phyloP scores from a whole-genome alignment of 2,329 filamentous ascomycete species.

The Juglanconis juglandina region DNA sequence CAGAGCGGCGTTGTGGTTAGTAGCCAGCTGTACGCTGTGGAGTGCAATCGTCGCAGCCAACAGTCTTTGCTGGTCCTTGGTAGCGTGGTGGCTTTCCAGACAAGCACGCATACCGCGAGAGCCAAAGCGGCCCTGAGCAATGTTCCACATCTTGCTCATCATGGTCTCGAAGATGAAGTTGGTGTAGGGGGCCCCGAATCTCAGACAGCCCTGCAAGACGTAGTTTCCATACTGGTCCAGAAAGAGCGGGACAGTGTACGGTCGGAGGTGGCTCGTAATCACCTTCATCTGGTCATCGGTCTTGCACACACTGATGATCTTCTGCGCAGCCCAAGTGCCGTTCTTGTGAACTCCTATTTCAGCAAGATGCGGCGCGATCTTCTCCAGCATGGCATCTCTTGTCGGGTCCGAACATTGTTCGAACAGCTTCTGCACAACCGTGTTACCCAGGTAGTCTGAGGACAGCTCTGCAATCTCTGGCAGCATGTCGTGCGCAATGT shows the following conservation, averaged over 20 bases:
- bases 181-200: slow-evolving; percentile 84
- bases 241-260: slow-evolving; percentile 88
- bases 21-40: slow-evolving; percentile 92
- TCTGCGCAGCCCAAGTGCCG: slow-evolving; percentile 97
- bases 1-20: slow-evolving; percentile 91
- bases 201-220: slow-evolving; percentile 91
- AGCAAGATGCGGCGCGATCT: slow-evolving; percentile 87
- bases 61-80: slow-evolving; percentile 92
- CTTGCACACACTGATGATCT: slow-evolving; percentile 96
- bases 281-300: slow-evolving; percentile 75
- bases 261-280: slow-evolving; percentile 79
- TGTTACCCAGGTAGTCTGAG: slow-evolving; percentile 96
- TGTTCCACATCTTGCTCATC: slow-evolving; percentile 89
- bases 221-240: slow-evolving; percentile 98
- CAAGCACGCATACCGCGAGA: slow-evolving; percentile 95
- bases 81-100: slow-evolving; percentile 90
- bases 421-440: slow-evolving; percentile 98
- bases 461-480: slow-evolving; percentile 93
- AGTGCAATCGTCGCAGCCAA: slow-evolving; percentile 92
- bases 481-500: slow-evolving; percentile 88
- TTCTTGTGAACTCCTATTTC: slow-evolving; percentile 99
- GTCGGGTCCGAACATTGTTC: slow-evolving; percentile 90
- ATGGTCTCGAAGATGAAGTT: slow-evolving; percentile 98
- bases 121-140: slow-evolving; percentile 89
- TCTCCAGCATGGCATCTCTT: slow-evolving; percentile 84